phyloP scores from a whole-genome alignment of 2,329 filamentous ascomycete genomes.

The Aspergillus novofumigatus region DNA sequence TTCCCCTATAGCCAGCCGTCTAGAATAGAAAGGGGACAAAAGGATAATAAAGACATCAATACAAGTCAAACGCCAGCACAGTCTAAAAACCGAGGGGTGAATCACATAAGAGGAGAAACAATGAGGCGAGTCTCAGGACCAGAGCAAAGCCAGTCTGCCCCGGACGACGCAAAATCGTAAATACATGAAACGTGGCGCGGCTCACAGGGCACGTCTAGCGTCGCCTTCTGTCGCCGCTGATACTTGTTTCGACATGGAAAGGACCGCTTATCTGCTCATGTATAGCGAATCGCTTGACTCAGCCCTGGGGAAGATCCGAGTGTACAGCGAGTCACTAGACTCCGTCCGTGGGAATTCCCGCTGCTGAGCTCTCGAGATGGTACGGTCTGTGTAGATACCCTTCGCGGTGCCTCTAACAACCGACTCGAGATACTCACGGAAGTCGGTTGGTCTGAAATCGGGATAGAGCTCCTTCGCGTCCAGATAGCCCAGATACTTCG shows the following conservation, averaged over 20 bases:
- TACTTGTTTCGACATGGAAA: neutral
- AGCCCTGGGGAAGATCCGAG: conserved; percentile 32
- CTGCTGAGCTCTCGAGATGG: conserved; percentile 33
- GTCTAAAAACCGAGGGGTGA: neutral
- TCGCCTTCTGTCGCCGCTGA: neutral
- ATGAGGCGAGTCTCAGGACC: neutral
- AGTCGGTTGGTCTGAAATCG: conserved; percentile 41
- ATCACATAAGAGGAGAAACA: neutral
- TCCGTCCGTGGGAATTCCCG: conserved; percentile 34
- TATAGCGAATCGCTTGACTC: conserved; percentile 35
- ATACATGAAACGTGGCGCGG: conserved; percentile 1
- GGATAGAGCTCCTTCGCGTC: conserved; percentile 52
- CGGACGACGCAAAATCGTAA: neutral
- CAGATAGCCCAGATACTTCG: conserved; percentile 54
- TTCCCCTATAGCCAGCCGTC: neutral
- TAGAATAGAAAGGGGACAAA: neutral
- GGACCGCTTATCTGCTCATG: conserved; percentile 26
- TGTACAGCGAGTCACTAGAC: conserved; percentile 34
- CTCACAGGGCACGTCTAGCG: neutral
- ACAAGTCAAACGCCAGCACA: conserved; percentile 2
- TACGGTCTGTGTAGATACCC: conserved; percentile 34
- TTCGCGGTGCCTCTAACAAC: conserved; percentile 40
- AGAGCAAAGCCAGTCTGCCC: conserved; percentile 1
- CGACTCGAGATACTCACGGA: conserved; percentile 39
- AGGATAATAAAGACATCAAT: neutral